A percentile compares a stretch with the other conserved stretches of the same genome.
Conservation (phyloP, 23 red algal genomes). For the Gracilariopsis chorda region DNA sequence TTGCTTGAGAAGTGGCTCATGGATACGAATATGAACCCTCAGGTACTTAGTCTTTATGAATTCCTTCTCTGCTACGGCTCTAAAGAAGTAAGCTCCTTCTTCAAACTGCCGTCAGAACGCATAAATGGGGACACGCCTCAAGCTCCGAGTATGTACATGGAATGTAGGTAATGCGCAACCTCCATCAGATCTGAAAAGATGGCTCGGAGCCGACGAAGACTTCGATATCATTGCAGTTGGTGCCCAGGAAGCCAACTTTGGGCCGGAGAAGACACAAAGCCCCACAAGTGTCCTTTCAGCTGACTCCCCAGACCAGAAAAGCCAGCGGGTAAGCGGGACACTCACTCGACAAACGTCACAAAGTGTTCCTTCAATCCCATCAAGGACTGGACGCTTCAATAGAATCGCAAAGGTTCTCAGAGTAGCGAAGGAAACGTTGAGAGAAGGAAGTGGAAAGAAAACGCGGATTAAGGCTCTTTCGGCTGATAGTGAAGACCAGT, state of each 20-base stretch:
- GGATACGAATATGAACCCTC: no score
- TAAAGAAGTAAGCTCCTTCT: no score
- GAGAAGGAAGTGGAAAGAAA: background rate
- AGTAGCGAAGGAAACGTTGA: background rate
- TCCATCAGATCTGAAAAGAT: slow-evolving; percentile 30
- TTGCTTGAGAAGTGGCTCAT: no score
- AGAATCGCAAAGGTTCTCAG: background rate
- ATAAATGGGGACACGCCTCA: background rate
- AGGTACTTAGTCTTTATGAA: no score
- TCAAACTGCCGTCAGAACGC: no score
- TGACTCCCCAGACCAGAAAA: background rate
- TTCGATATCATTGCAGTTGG: slow-evolving; percentile 68
- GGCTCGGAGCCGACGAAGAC: slow-evolving; percentile 49
- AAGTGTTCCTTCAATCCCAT: slow-evolving; percentile 1
- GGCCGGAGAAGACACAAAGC: background rate
- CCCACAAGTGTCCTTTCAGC: background rate
- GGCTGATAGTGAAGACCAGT: background rate
- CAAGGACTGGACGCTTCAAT: background rate
- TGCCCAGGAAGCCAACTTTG: slow-evolving; percentile 61
- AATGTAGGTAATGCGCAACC: slow-evolving; percentile 71
- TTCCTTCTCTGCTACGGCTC: no score
- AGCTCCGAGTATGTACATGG: slow-evolving; percentile 69
- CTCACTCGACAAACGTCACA: background rate
- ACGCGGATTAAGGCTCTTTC: background rate
- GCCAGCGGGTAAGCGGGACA: background rate